These are phyloP conservation scores for Nectriaceae sp. DNA, from an alignment of 2,329 filamentous ascomycete genomes.

Conservation along the genomic window DNA sequence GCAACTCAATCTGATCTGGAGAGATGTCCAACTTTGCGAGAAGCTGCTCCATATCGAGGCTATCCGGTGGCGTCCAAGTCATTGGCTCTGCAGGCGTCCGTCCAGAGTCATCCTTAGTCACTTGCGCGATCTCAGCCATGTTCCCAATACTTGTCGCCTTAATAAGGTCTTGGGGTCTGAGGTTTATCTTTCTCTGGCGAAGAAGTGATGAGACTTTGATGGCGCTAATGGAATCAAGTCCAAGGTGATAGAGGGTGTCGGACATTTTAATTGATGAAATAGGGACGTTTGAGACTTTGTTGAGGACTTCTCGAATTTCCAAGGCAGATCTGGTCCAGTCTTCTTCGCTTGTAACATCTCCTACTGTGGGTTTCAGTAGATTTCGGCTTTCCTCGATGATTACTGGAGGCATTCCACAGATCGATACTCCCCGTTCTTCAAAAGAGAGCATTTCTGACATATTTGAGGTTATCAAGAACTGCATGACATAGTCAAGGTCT, in stretches of 20 bases:
- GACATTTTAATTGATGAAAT: constrained; percentile 57
- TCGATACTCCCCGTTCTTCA: constrained; percentile 50
- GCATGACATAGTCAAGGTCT: constrained; percentile 61
- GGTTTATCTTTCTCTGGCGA: constrained; percentile 59
- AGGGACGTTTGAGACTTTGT: constrained; percentile 62
- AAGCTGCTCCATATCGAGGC: constrained; percentile 41
- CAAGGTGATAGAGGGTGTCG: constrained; percentile 78
- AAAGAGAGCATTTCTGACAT: constrained; percentile 57
- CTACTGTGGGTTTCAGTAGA: background rate
- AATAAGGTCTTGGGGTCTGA: constrained; percentile 73
- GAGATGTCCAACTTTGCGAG: constrained; percentile 44
- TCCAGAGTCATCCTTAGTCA: background rate
- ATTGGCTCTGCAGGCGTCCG: background rate
- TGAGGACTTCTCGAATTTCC: constrained; percentile 49
- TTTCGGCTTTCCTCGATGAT: background rate
- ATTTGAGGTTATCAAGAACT: constrained; percentile 52
- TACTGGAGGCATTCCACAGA: constrained; percentile 61
- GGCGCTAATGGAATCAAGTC: constrained; percentile 87
- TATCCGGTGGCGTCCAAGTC: constrained; percentile 33
- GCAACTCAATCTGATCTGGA: constrained; percentile 52
- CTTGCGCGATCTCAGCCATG: constrained; percentile 51
- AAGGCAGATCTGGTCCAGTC: constrained; percentile 39
- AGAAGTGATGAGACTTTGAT: constrained; percentile 80
- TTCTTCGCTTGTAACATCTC: constrained; percentile 1
- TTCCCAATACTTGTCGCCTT: constrained; percentile 63